Conservation (phyloP, 495 filamentous ascomycete species). For the Venustampulla echinocandica region DNA sequence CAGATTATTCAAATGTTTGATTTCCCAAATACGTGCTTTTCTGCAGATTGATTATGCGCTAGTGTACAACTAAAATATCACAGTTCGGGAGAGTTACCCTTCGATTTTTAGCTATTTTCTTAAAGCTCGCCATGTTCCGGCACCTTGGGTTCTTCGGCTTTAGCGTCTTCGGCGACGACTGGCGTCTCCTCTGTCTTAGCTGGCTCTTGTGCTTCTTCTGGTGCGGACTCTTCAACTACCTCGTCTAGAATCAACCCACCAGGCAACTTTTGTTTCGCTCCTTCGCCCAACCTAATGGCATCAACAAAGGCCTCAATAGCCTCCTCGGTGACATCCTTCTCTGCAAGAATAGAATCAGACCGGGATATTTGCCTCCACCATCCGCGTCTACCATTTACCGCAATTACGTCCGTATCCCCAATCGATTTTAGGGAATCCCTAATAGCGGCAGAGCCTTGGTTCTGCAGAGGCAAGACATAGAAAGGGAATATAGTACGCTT, state of each 20-base stretch:
- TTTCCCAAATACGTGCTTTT: too few relatives aligned
- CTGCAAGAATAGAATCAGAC: conserved; percentile 17
- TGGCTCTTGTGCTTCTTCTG: background rate
- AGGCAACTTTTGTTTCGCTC: conserved; percentile 70
- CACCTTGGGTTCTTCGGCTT: conserved; percentile 13
- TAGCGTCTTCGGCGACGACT: background rate
- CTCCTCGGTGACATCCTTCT: conserved; percentile 44
- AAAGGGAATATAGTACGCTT: conserved; percentile 71
- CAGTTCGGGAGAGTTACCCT: background rate
- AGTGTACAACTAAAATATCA: conserved; percentile 4
- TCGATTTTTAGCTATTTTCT: background rate
- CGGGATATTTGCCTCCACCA: conserved; percentile 71
- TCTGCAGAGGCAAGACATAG: conserved; percentile 60
- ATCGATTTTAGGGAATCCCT: conserved; percentile 53
- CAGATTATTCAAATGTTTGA: too few relatives aligned
- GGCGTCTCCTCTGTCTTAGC: background rate
- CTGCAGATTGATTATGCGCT: conserved; percentile 1
- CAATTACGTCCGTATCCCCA: conserved; percentile 57
- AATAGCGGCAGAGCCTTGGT: conserved; percentile 46
- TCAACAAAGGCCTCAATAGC: conserved; percentile 82
- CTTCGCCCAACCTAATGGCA: conserved; percentile 76
- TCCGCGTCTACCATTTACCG: conserved; percentile 70
- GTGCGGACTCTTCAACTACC: conserved; percentile 23
- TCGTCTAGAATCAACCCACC: conserved; percentile 51
- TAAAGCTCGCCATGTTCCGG: conserved; percentile 21